These are phyloP conservation scores for Lentinula edodes DNA, from an alignment of 768 basidiomycete genomes.

Conservation along the genomic window DNA sequence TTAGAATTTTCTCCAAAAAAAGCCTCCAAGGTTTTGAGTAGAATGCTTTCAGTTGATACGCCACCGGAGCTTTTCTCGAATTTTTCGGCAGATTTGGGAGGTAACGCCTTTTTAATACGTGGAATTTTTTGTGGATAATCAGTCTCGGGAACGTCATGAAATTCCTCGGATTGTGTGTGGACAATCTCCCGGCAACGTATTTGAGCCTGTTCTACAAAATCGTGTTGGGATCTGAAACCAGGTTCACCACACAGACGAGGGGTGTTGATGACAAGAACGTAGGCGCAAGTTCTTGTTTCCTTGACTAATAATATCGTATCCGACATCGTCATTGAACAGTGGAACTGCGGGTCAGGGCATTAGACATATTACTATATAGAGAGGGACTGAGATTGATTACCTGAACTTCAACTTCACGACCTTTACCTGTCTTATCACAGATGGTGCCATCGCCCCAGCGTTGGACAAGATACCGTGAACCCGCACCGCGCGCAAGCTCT, in stretches of 20 bases:
- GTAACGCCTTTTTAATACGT: slow-evolving; percentile 44
- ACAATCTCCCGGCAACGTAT: slow-evolving; percentile 82
- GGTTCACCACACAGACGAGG: slow-evolving; percentile 92
- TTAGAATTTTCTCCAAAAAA: slow-evolving; percentile 16
- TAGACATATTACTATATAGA: slow-evolving; percentile 1
- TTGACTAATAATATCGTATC: slow-evolving; percentile 90
- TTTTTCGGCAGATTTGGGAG: slow-evolving; percentile 16
- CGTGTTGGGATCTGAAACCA: slow-evolving; percentile 77
- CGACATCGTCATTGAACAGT: slow-evolving; percentile 92
- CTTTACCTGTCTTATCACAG: slow-evolving; percentile 88
- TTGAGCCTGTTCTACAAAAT: slow-evolving; percentile 58
- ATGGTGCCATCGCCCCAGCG: slow-evolving; percentile 86
- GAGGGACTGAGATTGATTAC: slow-evolving; percentile 28
- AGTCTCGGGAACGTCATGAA: slow-evolving; percentile 36
- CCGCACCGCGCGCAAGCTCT: slow-evolving; percentile 70
- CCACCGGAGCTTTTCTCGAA: slow-evolving; percentile 15
- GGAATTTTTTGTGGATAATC: slow-evolving; percentile 53
- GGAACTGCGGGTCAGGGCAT: slow-evolving; percentile 51
- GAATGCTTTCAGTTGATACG: slow-evolving; percentile 17
- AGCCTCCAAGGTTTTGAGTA: slow-evolving; percentile 23
- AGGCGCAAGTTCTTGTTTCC: slow-evolving; percentile 90
- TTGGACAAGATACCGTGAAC: slow-evolving; percentile 89
- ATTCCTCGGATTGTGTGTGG: slow-evolving; percentile 23
- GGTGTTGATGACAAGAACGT: slow-evolving; percentile 91
- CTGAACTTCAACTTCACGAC: slow-evolving; percentile 93